Evolutionary conservation across 371 early-diverging fungal genomes (phyloP).

Genomic region (Mortierella sp.): DNA sequence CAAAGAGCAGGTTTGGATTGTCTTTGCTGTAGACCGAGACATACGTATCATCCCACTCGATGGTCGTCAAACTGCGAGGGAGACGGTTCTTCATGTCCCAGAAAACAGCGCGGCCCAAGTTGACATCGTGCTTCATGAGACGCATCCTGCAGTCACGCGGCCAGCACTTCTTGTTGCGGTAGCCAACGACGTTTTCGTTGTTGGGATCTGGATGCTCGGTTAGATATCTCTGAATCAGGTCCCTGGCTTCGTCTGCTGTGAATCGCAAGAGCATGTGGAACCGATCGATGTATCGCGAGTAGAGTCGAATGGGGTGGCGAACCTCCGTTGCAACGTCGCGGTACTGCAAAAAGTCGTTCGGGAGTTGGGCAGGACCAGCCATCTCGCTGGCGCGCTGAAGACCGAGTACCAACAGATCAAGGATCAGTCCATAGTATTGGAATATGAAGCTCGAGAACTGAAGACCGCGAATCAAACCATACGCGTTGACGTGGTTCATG

Average conservation of each 20-base stretch:
- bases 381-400: constrained; percentile 95
- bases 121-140: constrained; percentile 98
- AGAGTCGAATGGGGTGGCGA: constrained; percentile 97
- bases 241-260: constrained; percentile 92
- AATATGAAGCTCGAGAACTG: constrained; percentile 98
- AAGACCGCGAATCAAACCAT: constrained; percentile 97
- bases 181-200: constrained; percentile 98
- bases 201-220: constrained; percentile 99
- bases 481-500: constrained; percentile 97
- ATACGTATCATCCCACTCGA: constrained; percentile 98
- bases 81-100: constrained; percentile 99
- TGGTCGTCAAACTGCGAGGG: constrained; percentile 95
- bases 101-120: constrained; percentile 93
- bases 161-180: constrained; percentile 96
- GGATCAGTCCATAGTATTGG: constrained; percentile 97
- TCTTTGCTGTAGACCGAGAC: constrained; percentile 96
- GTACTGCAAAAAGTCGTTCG: constrained; percentile 98
- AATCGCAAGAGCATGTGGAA: constrained; percentile 96
- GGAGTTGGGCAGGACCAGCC: constrained; percentile 94
- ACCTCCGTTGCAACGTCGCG: constrained; percentile 92
- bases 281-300: constrained; percentile 93
- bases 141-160: constrained; percentile 99
- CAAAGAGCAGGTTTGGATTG: constrained; percentile 95
- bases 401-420: constrained; percentile 97
- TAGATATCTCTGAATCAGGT: constrained; percentile 95